Percentiles rank a stretch among this genome's conserved stretches.
phyloP scores from a whole-genome alignment of 306 rosid species.

The Cicer pinnatifidum region DNA sequence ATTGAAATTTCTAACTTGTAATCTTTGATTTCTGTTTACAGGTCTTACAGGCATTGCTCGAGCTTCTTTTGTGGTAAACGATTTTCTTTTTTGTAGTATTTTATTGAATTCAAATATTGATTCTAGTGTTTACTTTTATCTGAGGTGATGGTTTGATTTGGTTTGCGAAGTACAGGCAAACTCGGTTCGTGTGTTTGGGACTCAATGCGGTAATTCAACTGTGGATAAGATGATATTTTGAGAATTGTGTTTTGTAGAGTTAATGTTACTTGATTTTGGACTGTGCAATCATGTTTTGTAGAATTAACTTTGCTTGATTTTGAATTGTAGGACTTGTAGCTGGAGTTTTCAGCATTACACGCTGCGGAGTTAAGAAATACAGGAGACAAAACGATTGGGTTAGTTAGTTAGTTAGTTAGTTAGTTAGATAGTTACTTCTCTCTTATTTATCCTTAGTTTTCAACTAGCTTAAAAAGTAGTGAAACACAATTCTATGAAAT shows the following conservation, averaged over 20 bases:
- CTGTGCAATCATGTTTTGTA: slow-evolving; percentile 36
- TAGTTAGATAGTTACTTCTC: background rate
- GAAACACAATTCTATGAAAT: background rate
- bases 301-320: slow-evolving; percentile 37
- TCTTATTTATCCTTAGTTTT: slow-evolving; percentile 21
- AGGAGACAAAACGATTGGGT: slow-evolving; percentile 82
- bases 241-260: slow-evolving; percentile 37
- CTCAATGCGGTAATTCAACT: slow-evolving; percentile 69
- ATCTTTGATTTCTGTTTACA: slow-evolving; percentile 40
- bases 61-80: slow-evolving; percentile 74
- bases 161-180: slow-evolving; percentile 60
- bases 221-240: background rate
- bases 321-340: slow-evolving; percentile 67
- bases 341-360: slow-evolving; percentile 59
- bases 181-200: slow-evolving; percentile 52
- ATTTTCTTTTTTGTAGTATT: background rate
- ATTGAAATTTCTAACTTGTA: slow-evolving; percentile 5
- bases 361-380: slow-evolving; percentile 71
- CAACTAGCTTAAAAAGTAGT: background rate
- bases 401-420: slow-evolving; percentile 38
- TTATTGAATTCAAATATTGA: background rate
- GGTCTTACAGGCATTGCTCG: slow-evolving; percentile 66
- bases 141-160: slow-evolving; percentile 40
- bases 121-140: slow-evolving; percentile 33
- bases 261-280: slow-evolving; percentile 38